These are phyloP conservation scores for Podila horticola DNA, from an alignment of 192 early-diverging fungal genomes.

Conservation along the genomic window DNA sequence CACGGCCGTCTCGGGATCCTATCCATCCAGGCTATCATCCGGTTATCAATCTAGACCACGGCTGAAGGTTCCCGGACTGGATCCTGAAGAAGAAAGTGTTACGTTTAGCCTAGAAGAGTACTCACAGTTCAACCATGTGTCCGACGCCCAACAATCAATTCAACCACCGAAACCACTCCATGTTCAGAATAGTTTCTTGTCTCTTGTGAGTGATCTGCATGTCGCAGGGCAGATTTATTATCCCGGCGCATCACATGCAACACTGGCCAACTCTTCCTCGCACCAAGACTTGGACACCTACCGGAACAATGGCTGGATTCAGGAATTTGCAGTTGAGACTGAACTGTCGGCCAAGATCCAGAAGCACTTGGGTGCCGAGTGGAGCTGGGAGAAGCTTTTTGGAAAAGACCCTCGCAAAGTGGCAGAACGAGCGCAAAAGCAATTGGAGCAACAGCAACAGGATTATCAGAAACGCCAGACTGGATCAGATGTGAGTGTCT, in stretches of 20 bases:
- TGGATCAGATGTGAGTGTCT: background rate
- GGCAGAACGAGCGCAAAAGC: background rate
- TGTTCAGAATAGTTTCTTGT: slow-evolving; percentile 23
- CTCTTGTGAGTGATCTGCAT: slow-evolving; percentile 38
- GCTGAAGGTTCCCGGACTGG: slow-evolving; percentile 25
- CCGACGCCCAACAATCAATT: background rate
- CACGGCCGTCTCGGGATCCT: background rate
- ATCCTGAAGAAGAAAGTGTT: background rate
- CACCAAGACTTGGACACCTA: background rate
- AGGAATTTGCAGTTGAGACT: slow-evolving; percentile 16
- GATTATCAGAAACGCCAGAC: background rate
- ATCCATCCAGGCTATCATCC: background rate
- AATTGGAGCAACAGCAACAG: background rate
- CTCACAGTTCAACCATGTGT: background rate
- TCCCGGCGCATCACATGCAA: slow-evolving; percentile 27
- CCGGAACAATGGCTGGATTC: slow-evolving; percentile 14
- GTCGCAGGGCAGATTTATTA: slow-evolving; percentile 40
- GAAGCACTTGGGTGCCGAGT: slow-evolving; percentile 27
- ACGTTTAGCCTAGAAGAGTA: slow-evolving; percentile 23
- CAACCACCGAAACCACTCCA: slow-evolving; percentile 5
- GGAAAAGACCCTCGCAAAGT: slow-evolving; percentile 34
- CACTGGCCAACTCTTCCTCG: background rate
- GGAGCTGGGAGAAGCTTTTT: slow-evolving; percentile 49
- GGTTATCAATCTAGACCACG: background rate
- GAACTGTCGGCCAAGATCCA: background rate